A percentile compares a stretch with the other conserved stretches of the same genome.
Conservation (phyloP, 345 rosid species). For the Dovyalis caffra region DNA sequence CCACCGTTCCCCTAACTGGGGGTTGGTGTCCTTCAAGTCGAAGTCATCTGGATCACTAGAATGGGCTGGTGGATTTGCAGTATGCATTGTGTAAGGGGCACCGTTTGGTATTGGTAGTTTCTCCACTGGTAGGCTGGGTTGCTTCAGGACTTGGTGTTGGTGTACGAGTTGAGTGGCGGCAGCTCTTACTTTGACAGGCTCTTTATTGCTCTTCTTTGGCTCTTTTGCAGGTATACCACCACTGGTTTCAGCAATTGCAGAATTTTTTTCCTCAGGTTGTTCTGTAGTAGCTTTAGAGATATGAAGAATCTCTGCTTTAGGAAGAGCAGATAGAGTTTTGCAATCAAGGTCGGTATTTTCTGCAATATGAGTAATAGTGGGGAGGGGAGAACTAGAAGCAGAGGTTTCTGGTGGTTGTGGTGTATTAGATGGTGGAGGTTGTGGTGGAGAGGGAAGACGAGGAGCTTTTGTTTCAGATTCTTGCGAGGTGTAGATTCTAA, state of each 20-base stretch:
- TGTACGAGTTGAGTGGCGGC: slow-evolving; percentile 26
- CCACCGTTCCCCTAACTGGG: slow-evolving; percentile 74
- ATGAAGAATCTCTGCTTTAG: slow-evolving; percentile 23
- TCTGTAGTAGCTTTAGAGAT: slow-evolving; percentile 15
- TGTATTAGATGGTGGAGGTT: slow-evolving; percentile 8
- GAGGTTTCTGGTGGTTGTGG: slow-evolving; percentile 8
- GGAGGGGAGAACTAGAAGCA: slow-evolving; percentile 10
- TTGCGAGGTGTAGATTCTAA: slow-evolving; percentile 33
- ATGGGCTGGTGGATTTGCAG: slow-evolving; percentile 24
- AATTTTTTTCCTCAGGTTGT: slow-evolving; percentile 25
- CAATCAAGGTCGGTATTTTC: slow-evolving; percentile 16
- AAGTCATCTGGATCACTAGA: slow-evolving; percentile 45
- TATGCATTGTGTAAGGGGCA: slow-evolving; percentile 41
- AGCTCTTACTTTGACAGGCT: slow-evolving; percentile 6
- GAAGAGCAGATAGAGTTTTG: slow-evolving; percentile 14
- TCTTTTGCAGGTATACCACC: not conserved
- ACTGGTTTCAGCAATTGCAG: slow-evolving; percentile 1
- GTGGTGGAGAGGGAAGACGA: not conserved
- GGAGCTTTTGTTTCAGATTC: slow-evolving; percentile 24
- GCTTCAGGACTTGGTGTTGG: slow-evolving; percentile 35
- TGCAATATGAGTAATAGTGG: not conserved
- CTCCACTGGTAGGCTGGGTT: slow-evolving; percentile 24
- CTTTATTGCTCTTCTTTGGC: slow-evolving; percentile 9
- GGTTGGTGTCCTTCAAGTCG: slow-evolving; percentile 63
- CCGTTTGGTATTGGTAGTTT: slow-evolving; percentile 28